Percentiles rank a stretch among this genome's conserved stretches.
Conservation (phyloP, 2,329 filamentous ascomycete genomes). For the Cryoendolithus antarcticus region DNA sequence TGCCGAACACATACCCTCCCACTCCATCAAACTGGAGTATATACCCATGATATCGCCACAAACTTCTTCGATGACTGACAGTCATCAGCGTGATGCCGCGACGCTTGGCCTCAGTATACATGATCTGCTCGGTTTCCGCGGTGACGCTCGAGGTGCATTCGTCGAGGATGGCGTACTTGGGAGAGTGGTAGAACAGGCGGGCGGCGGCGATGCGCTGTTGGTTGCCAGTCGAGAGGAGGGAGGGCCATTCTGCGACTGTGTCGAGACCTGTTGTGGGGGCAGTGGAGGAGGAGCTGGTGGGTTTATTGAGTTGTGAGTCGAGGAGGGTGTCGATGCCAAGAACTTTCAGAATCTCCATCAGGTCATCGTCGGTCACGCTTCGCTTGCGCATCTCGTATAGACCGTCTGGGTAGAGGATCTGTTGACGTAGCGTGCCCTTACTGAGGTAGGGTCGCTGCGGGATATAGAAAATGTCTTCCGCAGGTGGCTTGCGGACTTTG, state of each 20-base stretch:
- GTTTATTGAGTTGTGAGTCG: conserved; percentile 47
- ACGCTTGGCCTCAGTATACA: conserved; percentile 93
- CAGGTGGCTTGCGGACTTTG: conserved; percentile 79
- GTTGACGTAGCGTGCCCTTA: conserved; percentile 81
- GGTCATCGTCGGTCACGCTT: conserved; percentile 67
- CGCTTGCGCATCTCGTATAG: conserved; percentile 77
- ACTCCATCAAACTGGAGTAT: conserved; percentile 96
- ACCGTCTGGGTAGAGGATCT: conserved; percentile 91
- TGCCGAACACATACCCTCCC: conserved; percentile 80
- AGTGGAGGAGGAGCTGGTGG: conserved; percentile 2
- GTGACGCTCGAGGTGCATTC: conserved; percentile 96
- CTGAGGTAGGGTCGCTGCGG: conserved; percentile 91
- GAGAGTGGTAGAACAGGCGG: conserved; percentile 82
- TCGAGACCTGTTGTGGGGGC: conserved; percentile 54
- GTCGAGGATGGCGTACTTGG: conserved; percentile 88
- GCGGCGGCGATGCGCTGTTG: conserved; percentile 98
- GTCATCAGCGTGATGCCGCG: conserved; percentile 94
- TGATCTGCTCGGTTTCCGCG: conserved; percentile 81
- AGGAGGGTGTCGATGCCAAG: conserved; percentile 78
- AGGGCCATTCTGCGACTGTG: conserved; percentile 90
- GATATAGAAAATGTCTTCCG: conserved; percentile 94
- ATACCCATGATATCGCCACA: conserved; percentile 93
- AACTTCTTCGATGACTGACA: conserved; percentile 74
- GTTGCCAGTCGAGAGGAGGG: conserved; percentile 79
- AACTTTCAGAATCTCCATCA: conserved; percentile 61